A percentile compares a stretch with the other conserved stretches of the same genome.
phyloP scores from a whole-genome alignment of 2,329 filamentous ascomycete species.

The Stemphylium beticola region DNA sequence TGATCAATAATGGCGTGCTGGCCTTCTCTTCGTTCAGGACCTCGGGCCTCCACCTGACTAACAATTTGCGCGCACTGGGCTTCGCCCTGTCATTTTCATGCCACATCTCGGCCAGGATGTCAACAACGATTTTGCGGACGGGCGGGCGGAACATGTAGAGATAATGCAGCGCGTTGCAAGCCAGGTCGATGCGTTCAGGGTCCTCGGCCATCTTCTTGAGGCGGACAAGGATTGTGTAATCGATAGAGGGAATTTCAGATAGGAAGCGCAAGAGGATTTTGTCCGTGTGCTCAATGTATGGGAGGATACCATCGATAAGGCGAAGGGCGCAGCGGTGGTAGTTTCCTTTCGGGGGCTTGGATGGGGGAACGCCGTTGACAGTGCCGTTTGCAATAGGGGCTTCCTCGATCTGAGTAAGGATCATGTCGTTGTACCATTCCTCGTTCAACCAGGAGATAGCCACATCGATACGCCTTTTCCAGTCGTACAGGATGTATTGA shows the following conservation, averaged over 20 bases:
- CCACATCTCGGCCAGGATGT: constrained; percentile 66
- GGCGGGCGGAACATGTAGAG: constrained; percentile 61
- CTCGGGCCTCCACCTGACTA: constrained; percentile 62
- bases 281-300: constrained; percentile 90
- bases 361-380: constrained; percentile 55
- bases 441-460: constrained; percentile 95
- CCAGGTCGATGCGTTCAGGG: constrained; percentile 66
- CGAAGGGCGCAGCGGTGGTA: constrained; percentile 82
- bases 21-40: constrained; percentile 43
- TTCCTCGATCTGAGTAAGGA: constrained; percentile 54
- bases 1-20: constrained; percentile 22
- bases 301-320: constrained; percentile 86
- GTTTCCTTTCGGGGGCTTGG: constrained; percentile 53
- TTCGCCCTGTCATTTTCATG: constrained; percentile 54
- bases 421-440: constrained; percentile 93
- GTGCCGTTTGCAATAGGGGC: constrained; percentile 33
- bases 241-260: constrained; percentile 86
- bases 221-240: constrained; percentile 71
- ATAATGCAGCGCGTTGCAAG: constrained; percentile 63
- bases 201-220: constrained; percentile 70
- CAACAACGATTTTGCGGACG: constrained; percentile 62
- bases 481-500: constrained; percentile 88
- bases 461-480: constrained; percentile 84
- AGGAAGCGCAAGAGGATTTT: constrained; percentile 89
- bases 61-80: constrained; percentile 59